Evolutionary conservation across 352 stramenopile species (phyloP), one percentile per base, ranked within the genome.

Genomic region (Stephanocyclus meneghinianus): DNA sequence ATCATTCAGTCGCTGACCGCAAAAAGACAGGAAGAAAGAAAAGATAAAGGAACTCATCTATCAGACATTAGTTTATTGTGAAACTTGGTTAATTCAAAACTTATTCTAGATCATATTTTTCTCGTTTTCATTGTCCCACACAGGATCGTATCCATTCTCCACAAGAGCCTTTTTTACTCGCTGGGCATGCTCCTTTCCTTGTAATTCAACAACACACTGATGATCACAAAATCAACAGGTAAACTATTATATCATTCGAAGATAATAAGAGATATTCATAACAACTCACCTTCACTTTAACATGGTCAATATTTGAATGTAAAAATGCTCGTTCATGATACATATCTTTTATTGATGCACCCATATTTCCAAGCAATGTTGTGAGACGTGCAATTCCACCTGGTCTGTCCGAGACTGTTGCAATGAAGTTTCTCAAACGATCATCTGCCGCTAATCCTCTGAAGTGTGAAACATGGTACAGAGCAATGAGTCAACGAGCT

Each of bases 271-370:
- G 45, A 53, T 6, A 16, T 53, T 4, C 13, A 21, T 11, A 53
- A 53, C 10, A 53, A 40, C 35, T 40, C 35, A 40, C 35, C 35
- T 98, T 98, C 32, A 98, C 95, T 2, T 96, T 91, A 6, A 98
- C 96, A 70, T 97, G 93, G 72, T 97, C 97, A 30, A 98, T 96
- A 59, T 93, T 97, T 29, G 94, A 92, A 83, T 98, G 94, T 40
- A 98, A 93, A 94, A 96, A 98, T 18, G 95, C 95, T 37, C 96
- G 94, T 62, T 62, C 53, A 87, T 98, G 96, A 87, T 98, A 98
- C 69, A 98, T 98, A 82, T 98, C 96, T 85, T 98, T 98, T 48
- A 98, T 96, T 65, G 91, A 97, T 55, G 97, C 90, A 32, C 86
- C 87, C 50, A 87, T n/a, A 74, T 98, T 92, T 76, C 88, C 91